Evolutionary conservation across 345 rosid species (phyloP).

Genomic region (Trapa incisa): DNA sequence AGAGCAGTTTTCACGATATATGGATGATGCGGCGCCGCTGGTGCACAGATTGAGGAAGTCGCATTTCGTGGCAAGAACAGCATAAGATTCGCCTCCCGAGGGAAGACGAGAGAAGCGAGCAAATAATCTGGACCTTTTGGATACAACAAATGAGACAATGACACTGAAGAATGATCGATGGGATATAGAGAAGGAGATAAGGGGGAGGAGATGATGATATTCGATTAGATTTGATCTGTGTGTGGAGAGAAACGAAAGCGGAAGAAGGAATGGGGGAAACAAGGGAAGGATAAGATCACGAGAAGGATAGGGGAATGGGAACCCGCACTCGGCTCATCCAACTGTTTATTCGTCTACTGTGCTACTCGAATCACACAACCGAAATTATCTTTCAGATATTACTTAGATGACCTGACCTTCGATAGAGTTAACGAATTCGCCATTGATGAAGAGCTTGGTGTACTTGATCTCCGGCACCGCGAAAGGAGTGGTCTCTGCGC

Average conservation of each 20-base stretch:
- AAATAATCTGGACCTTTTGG: too few species aligned
- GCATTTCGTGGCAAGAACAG: too few species aligned
- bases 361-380: neutral
- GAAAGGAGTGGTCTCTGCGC: conserved; percentile 6
- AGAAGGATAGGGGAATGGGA: neutral
- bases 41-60: too few species aligned
- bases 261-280: neutral
- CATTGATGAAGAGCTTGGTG: conserved; percentile 58
- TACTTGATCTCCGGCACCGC: conserved; percentile 42
- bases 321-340: neutral
- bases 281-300: neutral
- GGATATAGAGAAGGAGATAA: too few species aligned
- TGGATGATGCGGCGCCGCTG: too few species aligned
- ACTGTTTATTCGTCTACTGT: neutral
- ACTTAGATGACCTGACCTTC: conserved; percentile 28
- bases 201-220: too few species aligned
- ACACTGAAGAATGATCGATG: too few species aligned
- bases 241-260: neutral
- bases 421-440: conserved; percentile 45
- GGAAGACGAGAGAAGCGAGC: too few species aligned
- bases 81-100: too few species aligned
- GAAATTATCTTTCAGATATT: neutral
- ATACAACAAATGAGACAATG: too few species aligned
- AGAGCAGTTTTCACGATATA: too few species aligned
- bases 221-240: too few species aligned